Base-by-base conservation (phyloP, 257 asterid species). In the Solanum chiquidenum region DNA sequence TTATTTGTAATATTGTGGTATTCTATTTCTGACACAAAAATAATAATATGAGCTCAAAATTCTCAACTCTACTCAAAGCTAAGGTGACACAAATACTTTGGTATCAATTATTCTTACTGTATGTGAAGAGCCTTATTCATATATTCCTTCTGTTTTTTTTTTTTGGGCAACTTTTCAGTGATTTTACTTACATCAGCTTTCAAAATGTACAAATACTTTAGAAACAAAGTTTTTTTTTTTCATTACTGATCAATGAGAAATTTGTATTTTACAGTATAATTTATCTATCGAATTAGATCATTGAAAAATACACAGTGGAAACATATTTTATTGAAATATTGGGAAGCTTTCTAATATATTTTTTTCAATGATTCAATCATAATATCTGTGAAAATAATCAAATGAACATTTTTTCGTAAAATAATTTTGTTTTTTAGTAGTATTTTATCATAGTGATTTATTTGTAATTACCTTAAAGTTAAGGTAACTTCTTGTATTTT, bases 21-120 rank as follows among this genome's bases (percentile, higher is more conserved):
- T 80, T 27, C 27, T 46, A 80, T 49, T 80, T 46, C 68, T 80
- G 85, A 80, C 85, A 80, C 69, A 49, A 80, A 42, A 80, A 16
- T 80, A 80, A 80, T 80, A 23, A 86, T 66, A 38, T 83, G 66
- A 88, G 82, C 35, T 62, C 71, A 49, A 86, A 64, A 86, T 86
- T 46, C 88, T 35, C 34, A 27, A 25, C 3, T 83, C 40, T 88
- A 83, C 84, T 46, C 85, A 29, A 46, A 80, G 68, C 9, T 21
- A 46, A 27, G 42, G 68, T 10, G 68, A 80, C 85, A 80, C 38
- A 5, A 79, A 42, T 46, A 44, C 25, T 12, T 44, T 77, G 62
- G 37, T 14, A 25, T 42, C 62, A 77, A 77, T 8, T 9, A 79
- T 79, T 77, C 34, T 71, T 25, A 76, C 62, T 42, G 84, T 13